phyloP scores from a whole-genome alignment of 352 stramenopile genomes.

The Saprolegnia diclina region DNA sequence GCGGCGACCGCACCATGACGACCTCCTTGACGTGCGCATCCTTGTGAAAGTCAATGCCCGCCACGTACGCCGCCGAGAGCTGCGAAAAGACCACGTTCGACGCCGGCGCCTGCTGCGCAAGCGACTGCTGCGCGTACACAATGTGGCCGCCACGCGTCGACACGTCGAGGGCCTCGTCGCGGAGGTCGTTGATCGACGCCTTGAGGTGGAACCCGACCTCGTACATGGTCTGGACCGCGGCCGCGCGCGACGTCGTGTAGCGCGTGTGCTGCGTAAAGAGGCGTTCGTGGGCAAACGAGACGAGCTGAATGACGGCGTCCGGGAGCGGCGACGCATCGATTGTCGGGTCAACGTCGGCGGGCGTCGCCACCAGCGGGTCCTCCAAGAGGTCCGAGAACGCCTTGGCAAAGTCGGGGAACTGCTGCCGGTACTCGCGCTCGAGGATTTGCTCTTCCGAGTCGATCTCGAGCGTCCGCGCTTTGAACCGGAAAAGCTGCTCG shows the following conservation, averaged over 20 bases:
- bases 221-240: constrained; percentile 9
- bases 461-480: constrained; percentile 71
- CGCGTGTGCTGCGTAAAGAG: constrained; percentile 15
- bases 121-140: constrained; percentile 14
- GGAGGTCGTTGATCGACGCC: constrained; percentile 2
- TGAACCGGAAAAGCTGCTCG: constrained; percentile 82
- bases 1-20: constrained; percentile 77
- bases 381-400: constrained; percentile 43
- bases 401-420: constrained; percentile 90
- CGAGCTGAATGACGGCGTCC: constrained; percentile 16
- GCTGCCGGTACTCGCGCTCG: constrained; percentile 84
- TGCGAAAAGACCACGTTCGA: constrained; percentile 17
- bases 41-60: constrained; percentile 89
- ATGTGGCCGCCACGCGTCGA: constrained; percentile 13
- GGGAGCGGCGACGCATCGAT: constrained; percentile 8
- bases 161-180: constrained; percentile 6
- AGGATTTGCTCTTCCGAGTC: constrained; percentile 76
- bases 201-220: constrained; percentile 23
- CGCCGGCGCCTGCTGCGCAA: constrained; percentile 7
- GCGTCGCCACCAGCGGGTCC: not conserved
- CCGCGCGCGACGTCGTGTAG: not conserved
- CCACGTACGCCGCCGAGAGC: constrained; percentile 20
- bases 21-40: constrained; percentile 92
- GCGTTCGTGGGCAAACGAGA: constrained; percentile 18
- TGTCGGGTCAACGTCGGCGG: not conserved